Evolutionary conservation across 108 stramenopile species (phyloP).

Genomic region (Mediolabrus comicus): DNA sequence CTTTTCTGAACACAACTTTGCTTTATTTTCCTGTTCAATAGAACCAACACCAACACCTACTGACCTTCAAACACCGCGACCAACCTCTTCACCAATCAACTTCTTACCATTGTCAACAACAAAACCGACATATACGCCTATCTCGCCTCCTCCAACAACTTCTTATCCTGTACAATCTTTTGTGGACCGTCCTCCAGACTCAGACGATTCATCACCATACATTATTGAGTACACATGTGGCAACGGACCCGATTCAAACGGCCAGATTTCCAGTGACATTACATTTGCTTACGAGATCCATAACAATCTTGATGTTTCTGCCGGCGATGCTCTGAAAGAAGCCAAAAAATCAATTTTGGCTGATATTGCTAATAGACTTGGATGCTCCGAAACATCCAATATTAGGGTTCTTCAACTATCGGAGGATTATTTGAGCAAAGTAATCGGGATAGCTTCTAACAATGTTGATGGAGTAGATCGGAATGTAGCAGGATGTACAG

Average conservation of each 20-base stretch:
- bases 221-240: conserved; percentile 9
- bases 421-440: conserved; percentile 10
- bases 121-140: no score
- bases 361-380: conserved; percentile 29
- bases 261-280: conserved; percentile 15
- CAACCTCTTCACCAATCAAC: not conserved
- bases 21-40: not conserved
- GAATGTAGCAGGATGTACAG: conserved; percentile 33
- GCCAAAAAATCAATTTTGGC: conserved; percentile 26
- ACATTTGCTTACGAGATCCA: conserved; percentile 43
- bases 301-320: conserved; percentile 23
- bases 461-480: conserved; percentile 26
- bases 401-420: conserved; percentile 5
- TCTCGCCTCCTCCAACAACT: not conserved
- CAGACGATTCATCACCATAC: not conserved
- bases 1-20: not conserved
- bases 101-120: no score
- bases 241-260: not conserved
- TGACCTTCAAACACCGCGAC: not conserved
- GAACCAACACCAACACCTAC: not conserved
- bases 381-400: conserved; percentile 13
- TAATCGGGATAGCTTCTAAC: conserved; percentile 21
- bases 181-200: not conserved
- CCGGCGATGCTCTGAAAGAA: conserved; percentile 32
- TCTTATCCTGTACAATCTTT: not conserved